Base-by-base conservation (phyloP, 2,329 filamentous ascomycete genomes). In the Aspergillus fischeri region DNA sequence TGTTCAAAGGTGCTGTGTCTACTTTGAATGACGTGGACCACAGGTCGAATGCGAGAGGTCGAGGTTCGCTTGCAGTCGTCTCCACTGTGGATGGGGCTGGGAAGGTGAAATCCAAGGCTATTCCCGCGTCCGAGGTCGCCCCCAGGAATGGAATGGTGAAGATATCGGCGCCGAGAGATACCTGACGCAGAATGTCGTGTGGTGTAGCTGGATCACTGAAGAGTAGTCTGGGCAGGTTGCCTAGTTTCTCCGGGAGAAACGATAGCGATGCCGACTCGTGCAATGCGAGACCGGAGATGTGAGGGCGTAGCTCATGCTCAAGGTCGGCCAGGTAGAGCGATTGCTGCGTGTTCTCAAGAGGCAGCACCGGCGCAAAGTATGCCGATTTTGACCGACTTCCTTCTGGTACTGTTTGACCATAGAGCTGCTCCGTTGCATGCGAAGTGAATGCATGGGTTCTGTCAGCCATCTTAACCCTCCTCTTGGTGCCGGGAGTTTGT, bases 381-480 rank as follows among this genome's bases (percentile, higher is more conserved):
- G 74, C 89, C 84, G 62, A 54, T 41, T 63, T 65, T 3, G 63
- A 66, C 21, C 59, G 67, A 6, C 67, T 65, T 58, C 68, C 58
- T 4, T 58, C 59, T 9, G 68, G 62, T 21, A 74, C 70, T 2
- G 71, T 51, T 2, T 69, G 58, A 10, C 71, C 73, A 54, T 75
- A 70, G 20, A 77, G 71, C 28, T 75, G 70, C 17, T 76, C 74
- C 38, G 92, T 78, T 52, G 91, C 85, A 60, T 89, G 83, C 25
- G 85, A 83, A 20, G 93, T 79, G 91, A 92, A 97, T 41, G 84
- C 82, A 70, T 94, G 89, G 0, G 91, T 96, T 56, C 93, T 83
- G 68, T 94, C 91, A 25, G 86, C 87, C 86, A 96, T 97, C 67
- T 90, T 92, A 38, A 86, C 80, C 49, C 89, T 84, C 49, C 92